Percentiles rank a stretch among this genome's conserved stretches.
Evolutionary conservation across 805 yeast genomes (phyloP).

Genomic region (Suhomyces sp.): DNA sequence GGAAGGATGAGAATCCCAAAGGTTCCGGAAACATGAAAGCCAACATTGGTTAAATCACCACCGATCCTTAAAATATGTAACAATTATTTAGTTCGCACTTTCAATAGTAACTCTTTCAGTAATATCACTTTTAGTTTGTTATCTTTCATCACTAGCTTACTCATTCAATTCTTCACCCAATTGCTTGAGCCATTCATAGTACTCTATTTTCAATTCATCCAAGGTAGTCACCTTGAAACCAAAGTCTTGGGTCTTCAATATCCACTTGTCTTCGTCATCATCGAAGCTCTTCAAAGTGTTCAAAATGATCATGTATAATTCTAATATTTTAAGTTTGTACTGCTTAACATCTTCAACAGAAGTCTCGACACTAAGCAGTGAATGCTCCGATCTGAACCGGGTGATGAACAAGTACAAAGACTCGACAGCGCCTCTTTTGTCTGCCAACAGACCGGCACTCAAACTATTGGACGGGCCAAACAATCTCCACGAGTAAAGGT

Average conservation of each 20-base stretch:
- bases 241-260: conserved; percentile 20
- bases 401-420: conserved; percentile 37
- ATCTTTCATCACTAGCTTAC: too few species aligned
- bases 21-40: conserved; percentile 85
- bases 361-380: conserved; percentile 12
- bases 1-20: conserved; percentile 76
- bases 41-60: conserved; percentile 31
- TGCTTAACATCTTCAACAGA: conserved; percentile 25
- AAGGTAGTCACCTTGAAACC: conserved; percentile 22
- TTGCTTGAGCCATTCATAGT: conserved; percentile 33
- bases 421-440: conserved; percentile 45
- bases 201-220: conserved; percentile 31
- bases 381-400: conserved; percentile 28
- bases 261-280: conserved; percentile 37
- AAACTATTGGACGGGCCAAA: conserved; percentile 20
- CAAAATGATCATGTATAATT: conserved; percentile 40
- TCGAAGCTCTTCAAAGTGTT: conserved; percentile 36
- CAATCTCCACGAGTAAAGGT: conserved; percentile 42
- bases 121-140: too few species aligned
- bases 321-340: conserved; percentile 38
- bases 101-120: too few species aligned
- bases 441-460: conserved; percentile 18
- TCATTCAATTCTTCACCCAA: conserved; percentile 23
- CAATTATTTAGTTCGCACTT: background rate
- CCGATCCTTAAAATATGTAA: background rate